Percentiles rank a stretch among this genome's conserved stretches.
Conservation (phyloP, 1,284 basidiomycete genomes). For the Neotropicomus parvogracilis region DNA sequence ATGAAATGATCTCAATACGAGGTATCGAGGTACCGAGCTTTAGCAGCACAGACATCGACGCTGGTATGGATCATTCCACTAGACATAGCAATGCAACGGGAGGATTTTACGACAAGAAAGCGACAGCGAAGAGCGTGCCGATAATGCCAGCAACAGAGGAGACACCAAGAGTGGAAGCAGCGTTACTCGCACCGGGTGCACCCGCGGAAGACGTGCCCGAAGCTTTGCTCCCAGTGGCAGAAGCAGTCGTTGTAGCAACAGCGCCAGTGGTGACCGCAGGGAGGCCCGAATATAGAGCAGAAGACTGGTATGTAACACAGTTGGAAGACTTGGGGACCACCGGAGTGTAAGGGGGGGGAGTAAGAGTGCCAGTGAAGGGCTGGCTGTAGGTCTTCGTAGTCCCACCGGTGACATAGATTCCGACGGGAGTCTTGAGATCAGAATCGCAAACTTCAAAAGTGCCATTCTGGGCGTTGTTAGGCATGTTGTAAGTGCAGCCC, state of each 20-base stretch:
- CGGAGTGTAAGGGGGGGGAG: conserved; percentile 55
- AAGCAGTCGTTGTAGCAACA: conserved; percentile 15
- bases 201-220: conserved; percentile 26
- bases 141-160: conserved; percentile 39
- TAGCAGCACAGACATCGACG: background rate
- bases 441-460: conserved; percentile 60
- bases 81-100: conserved; percentile 4
- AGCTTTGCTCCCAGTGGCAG: conserved; percentile 1
- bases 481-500: conserved; percentile 68
- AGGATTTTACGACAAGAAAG: conserved; percentile 41
- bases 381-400: conserved; percentile 27
- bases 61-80: background rate
- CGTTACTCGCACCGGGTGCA: conserved; percentile 27
- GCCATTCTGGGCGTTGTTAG: conserved; percentile 52
- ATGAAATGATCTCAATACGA: conserved; percentile 3
- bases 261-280: conserved; percentile 13
- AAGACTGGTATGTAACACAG: conserved; percentile 55
- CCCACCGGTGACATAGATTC: conserved; percentile 21
- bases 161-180: conserved; percentile 37
- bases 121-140: conserved; percentile 45
- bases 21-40: background rate
- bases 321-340: conserved; percentile 57
- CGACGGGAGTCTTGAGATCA: conserved; percentile 45
- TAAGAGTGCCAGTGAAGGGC: conserved; percentile 35
- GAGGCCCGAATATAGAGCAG: conserved; percentile 42